These are phyloP conservation scores for Aspergillus fijiensis DNA, from an alignment of 2,329 filamentous ascomycete species.

Conservation along the genomic window DNA sequence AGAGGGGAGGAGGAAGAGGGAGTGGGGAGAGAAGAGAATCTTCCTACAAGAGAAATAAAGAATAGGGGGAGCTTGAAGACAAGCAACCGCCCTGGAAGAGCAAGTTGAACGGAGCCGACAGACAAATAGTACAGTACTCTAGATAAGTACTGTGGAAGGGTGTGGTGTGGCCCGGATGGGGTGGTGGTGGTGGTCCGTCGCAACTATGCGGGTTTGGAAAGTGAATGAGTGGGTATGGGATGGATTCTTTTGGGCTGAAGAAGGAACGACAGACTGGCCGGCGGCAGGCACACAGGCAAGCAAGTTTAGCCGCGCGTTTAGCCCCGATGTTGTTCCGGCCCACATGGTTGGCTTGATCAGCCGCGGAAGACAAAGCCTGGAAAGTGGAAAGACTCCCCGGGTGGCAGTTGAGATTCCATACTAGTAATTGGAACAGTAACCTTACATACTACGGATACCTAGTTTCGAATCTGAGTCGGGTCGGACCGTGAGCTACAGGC, in stretches of 20 bases:
- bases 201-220: neutral
- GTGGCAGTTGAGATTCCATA: neutral
- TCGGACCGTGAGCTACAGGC: neutral
- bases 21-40: slow-evolving; percentile 1
- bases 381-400: neutral
- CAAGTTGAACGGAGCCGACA: neutral
- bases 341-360: slow-evolving; percentile 16
- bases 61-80: neutral
- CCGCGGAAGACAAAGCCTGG: slow-evolving; percentile 14
- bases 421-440: neutral
- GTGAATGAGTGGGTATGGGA: neutral
- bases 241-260: slow-evolving; percentile 19
- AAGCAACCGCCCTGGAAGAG: neutral
- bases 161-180: neutral
- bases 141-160: neutral
- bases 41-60: slow-evolving; percentile 7
- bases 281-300: slow-evolving; percentile 5
- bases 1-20: neutral
- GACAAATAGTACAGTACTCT: neutral
- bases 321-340: slow-evolving; percentile 4
- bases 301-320: slow-evolving; percentile 20
- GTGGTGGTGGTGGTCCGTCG: neutral
- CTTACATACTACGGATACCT: too few species aligned
- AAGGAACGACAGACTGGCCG: slow-evolving; percentile 13
- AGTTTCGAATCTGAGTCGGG: too few species aligned